A percentile compares a stretch with the other conserved stretches of the same genome.
Conservation (phyloP, 2,329 filamentous ascomycete genomes). For the Microdochium trichocladiopsis region DNA sequence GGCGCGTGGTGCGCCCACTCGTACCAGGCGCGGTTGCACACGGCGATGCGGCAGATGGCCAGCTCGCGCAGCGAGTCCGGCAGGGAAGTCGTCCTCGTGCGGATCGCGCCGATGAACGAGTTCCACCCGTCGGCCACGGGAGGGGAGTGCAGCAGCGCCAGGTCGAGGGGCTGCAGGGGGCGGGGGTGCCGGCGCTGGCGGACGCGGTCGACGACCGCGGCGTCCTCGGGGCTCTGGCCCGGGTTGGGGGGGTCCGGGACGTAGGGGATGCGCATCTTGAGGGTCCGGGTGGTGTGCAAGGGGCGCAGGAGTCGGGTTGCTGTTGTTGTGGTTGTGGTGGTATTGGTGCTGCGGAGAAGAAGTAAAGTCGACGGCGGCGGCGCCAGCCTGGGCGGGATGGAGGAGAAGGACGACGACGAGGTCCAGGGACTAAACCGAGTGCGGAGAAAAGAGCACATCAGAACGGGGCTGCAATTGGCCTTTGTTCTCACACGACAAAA, state of each 20-base stretch:
- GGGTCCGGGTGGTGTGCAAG: constrained; percentile 5
- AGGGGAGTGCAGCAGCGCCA: constrained; percentile 68
- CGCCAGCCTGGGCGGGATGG: background rate
- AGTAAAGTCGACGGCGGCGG: background rate
- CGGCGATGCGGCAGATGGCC: constrained; percentile 74
- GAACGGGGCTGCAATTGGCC: too few species aligned
- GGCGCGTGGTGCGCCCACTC: constrained; percentile 79
- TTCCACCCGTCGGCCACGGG: constrained; percentile 73
- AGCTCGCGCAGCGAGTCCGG: constrained; percentile 60
- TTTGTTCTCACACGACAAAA: too few species aligned
- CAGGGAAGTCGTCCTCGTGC: constrained; percentile 41
- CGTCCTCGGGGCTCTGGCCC: constrained; percentile 34
- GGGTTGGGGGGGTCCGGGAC: constrained; percentile 44
- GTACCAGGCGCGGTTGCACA: constrained; percentile 75
- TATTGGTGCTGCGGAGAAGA: background rate
- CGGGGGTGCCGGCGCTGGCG: constrained; percentile 59
- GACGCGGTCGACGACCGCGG: constrained; percentile 56
- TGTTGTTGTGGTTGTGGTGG: background rate
- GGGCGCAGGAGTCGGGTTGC: background rate
- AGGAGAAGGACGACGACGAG: too few species aligned
- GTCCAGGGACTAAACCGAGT: too few species aligned
- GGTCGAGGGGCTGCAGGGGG: constrained; percentile 67
- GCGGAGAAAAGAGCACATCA: too few species aligned
- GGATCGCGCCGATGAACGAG: constrained; percentile 56
- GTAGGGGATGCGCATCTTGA: constrained; percentile 62